Conservation (phyloP, 257 asterid genomes). For the Cynanchum wilfordii region DNA sequence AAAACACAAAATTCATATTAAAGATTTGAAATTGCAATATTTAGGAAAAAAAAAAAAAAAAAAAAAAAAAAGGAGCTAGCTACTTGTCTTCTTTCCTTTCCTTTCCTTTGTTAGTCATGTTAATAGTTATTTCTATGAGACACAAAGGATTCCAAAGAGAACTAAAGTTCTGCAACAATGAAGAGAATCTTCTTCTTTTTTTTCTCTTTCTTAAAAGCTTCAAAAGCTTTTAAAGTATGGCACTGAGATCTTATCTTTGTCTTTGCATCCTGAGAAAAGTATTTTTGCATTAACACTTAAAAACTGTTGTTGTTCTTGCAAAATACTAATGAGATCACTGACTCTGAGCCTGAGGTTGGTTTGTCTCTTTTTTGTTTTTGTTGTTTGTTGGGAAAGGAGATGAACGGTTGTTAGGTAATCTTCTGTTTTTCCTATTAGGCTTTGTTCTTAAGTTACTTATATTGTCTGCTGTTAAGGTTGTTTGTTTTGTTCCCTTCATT, state of each 20-base stretch:
- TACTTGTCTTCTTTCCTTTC: no score
- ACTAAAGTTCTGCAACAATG: slow-evolving; percentile 46
- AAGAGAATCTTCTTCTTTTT: slow-evolving; percentile 25
- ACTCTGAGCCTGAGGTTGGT: no score
- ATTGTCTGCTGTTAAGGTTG: not conserved
- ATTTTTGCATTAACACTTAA: no score
- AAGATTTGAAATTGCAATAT: no score
- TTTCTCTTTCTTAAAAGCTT: slow-evolving; percentile 17
- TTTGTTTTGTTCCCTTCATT: slow-evolving; percentile 15
- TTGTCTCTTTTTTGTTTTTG: not conserved
- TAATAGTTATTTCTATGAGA: no score
- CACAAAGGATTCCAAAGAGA: not conserved
- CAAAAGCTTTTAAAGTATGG: slow-evolving; percentile 9
- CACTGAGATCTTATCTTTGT: not conserved
- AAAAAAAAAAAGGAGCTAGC: no score
- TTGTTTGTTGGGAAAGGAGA: not conserved
- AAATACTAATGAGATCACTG: no score
- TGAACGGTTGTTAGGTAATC: slow-evolving; percentile 9
- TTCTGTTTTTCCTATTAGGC: not conserved
- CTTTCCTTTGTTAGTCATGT: no score
- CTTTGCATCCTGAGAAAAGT: not conserved
- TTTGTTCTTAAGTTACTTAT: slow-evolving; percentile 15
- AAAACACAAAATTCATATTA: no score
- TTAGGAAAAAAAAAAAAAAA: no score
- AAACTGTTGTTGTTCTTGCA: no score